Conservation (phyloP, 108 stramenopile species). For the Pseudonitzschia delicatissima region DNA sequence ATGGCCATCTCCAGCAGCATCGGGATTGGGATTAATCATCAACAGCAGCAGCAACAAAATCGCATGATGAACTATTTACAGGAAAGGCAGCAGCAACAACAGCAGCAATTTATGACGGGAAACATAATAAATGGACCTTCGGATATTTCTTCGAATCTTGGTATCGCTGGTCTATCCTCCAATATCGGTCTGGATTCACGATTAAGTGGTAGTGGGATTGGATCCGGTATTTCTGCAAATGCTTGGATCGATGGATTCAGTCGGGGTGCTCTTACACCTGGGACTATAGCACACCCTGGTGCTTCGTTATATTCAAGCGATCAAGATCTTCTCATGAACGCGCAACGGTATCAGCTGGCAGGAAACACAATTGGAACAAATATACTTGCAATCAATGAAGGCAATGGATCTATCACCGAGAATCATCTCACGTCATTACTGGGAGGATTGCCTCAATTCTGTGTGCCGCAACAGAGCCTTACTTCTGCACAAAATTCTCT, state of each 20-base stretch:
- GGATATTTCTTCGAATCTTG: neutral
- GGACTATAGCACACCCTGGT: too few species aligned
- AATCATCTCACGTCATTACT: neutral
- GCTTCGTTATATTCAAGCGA: neutral
- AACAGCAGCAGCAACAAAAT: constrained; percentile 3
- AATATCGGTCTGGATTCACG: neutral
- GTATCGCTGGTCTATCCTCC: neutral
- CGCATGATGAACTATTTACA: neutral
- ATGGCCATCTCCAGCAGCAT: neutral
- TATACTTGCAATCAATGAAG: neutral
- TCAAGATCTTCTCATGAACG: constrained; percentile 9
- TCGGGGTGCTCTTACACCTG: neutral
- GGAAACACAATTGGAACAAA: neutral
- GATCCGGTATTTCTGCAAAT: neutral
- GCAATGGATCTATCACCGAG: neutral
- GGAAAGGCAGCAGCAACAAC: neutral
- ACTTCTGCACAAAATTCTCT: neutral
- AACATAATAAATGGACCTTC: neutral
- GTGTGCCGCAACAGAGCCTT: neutral
- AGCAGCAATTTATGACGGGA: neutral
- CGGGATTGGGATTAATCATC: neutral
- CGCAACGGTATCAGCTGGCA: neutral
- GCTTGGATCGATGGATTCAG: neutral
- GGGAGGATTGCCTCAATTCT: constrained; percentile 2
- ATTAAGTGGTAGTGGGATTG: neutral